These are phyloP conservation scores for Auxenochlorella pyrenoidosa DNA, from an alignment of 139 green algal genomes.

Conservation along the genomic window DNA sequence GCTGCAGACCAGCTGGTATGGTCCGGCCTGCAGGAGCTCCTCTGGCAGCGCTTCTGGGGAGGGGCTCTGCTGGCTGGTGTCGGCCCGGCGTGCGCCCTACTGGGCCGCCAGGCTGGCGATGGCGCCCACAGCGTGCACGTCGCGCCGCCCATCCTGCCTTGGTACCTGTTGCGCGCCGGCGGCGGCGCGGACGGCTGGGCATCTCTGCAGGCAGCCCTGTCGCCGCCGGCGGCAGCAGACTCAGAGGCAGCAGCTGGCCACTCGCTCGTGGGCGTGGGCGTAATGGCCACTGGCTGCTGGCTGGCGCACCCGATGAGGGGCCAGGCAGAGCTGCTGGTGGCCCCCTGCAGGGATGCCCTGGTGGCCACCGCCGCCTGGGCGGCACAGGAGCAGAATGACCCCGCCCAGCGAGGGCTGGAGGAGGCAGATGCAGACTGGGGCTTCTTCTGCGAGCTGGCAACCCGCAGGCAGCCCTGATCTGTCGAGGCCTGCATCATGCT, in stretches of 20 bases:
- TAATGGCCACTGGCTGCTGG: slow-evolving; percentile 18
- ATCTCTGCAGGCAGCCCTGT: slow-evolving; percentile 3
- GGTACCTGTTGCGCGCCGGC: slow-evolving; percentile 38
- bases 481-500: too few relatives aligned
- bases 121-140: not conserved
- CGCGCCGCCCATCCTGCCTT: slow-evolving; percentile 34
- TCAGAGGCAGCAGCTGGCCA: not conserved
- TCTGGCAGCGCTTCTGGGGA: slow-evolving; percentile 33
- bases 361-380: slow-evolving; percentile 16
- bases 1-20: not conserved
- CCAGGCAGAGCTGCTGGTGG: slow-evolving; percentile 39
- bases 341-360: slow-evolving; percentile 30
- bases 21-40: slow-evolving; percentile 2
- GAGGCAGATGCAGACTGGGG: slow-evolving; percentile 45
- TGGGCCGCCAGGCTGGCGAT: not conserved
- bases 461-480: too few relatives aligned
- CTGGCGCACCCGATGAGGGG: slow-evolving; percentile 20
- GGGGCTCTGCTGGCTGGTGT: slow-evolving; percentile 17
- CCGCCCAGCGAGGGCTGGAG: not conserved
- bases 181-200: slow-evolving; percentile 25
- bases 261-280: not conserved
- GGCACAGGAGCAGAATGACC: not conserved
- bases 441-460: slow-evolving; percentile 30
- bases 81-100: slow-evolving; percentile 26
- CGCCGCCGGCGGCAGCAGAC: not conserved